Evolutionary conservation across 345 rosid genomes (phyloP).

Genomic region (Gynandropsis gynandra): DNA sequence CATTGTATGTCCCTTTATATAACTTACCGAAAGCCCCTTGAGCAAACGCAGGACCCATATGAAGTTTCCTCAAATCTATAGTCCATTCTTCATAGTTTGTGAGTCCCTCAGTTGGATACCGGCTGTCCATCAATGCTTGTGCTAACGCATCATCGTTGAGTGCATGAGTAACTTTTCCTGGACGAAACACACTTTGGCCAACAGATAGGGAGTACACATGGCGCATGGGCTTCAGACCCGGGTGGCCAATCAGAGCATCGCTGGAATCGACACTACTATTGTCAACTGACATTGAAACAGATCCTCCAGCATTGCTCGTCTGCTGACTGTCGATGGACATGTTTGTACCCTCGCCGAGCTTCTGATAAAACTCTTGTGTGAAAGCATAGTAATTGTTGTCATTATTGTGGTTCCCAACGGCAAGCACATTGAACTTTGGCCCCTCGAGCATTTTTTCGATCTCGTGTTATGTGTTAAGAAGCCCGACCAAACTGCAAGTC

Average conservation of each 20-base stretch:
- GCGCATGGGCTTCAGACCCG: conserved; percentile 43
- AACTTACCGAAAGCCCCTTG: conserved; percentile 63
- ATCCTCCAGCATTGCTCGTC: conserved; percentile 53
- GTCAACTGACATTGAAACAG: conserved; percentile 59
- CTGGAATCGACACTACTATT: conserved; percentile 60
- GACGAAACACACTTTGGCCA: conserved; percentile 46
- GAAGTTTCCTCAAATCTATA: conserved; percentile 47
- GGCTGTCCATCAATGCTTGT: conserved; percentile 47
- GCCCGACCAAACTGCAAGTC: conserved; percentile 6
- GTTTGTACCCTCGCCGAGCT: conserved; percentile 49
- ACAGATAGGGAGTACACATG: conserved; percentile 33
- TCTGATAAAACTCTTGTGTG: conserved; percentile 49
- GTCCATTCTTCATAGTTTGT: conserved; percentile 55
- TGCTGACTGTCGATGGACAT: conserved; percentile 53
- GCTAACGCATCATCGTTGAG: conserved; percentile 52
- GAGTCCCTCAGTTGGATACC: conserved; percentile 39
- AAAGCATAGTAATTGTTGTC: conserved; percentile 40
- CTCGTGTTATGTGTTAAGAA: conserved; percentile 8
- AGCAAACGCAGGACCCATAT: conserved; percentile 50
- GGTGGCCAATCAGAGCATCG: conserved; percentile 49
- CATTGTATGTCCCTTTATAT: conserved; percentile 38
- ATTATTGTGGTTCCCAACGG: conserved; percentile 35
- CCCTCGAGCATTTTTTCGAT: conserved; percentile 29
- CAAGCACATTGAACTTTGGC: conserved; percentile 34
- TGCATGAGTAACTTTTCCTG: conserved; percentile 40